phyloP scores from a whole-genome alignment of 2,329 filamentous ascomycete species.

The Clonostachys sp. region DNA sequence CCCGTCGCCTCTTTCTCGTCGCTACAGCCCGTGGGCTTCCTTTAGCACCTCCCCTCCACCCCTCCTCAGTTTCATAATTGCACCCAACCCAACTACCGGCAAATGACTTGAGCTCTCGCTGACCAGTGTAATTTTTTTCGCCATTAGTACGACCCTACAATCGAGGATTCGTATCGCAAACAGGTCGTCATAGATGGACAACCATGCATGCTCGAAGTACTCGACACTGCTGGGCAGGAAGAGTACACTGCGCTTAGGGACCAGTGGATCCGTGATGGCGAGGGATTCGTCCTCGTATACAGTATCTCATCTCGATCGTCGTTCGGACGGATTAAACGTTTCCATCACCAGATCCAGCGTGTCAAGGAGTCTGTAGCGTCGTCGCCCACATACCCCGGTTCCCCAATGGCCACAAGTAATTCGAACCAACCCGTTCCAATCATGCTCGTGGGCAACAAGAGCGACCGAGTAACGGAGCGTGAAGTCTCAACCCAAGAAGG shows the following conservation, averaged over 20 bases:
- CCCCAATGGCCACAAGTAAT: slow-evolving; percentile 57
- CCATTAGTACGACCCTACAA: slow-evolving; percentile 74
- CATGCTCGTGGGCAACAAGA: slow-evolving; percentile 99
- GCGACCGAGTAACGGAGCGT: slow-evolving; percentile 90
- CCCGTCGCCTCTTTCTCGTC: background rate
- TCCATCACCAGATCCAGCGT: slow-evolving; percentile 94
- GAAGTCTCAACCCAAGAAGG: slow-evolving; percentile 97
- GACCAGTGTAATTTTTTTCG: background rate
- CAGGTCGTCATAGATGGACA: slow-evolving; percentile 91
- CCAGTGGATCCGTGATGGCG: slow-evolving; percentile 97
- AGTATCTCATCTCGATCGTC: slow-evolving; percentile 97
- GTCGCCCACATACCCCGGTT: slow-evolving; percentile 73
- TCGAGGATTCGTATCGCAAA: slow-evolving; percentile 84
- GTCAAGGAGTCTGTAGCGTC: slow-evolving; percentile 87
- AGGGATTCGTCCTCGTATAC: slow-evolving; percentile 96
- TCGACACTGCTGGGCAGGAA: slow-evolving; percentile 96
- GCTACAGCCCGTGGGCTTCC: slow-evolving; percentile 1
- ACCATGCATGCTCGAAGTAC: slow-evolving; percentile 94
- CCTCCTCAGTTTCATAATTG: background rate
- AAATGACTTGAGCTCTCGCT: slow-evolving; percentile 1
- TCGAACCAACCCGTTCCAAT: slow-evolving; percentile 75
- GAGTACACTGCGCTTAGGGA: slow-evolving; percentile 96
- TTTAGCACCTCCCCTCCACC: background rate
- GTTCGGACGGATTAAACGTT: slow-evolving; percentile 89
- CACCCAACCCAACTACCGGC: background rate